phyloP scores from a whole-genome alignment of 441 rosid genomes.

The Daphne laureola region DNA sequence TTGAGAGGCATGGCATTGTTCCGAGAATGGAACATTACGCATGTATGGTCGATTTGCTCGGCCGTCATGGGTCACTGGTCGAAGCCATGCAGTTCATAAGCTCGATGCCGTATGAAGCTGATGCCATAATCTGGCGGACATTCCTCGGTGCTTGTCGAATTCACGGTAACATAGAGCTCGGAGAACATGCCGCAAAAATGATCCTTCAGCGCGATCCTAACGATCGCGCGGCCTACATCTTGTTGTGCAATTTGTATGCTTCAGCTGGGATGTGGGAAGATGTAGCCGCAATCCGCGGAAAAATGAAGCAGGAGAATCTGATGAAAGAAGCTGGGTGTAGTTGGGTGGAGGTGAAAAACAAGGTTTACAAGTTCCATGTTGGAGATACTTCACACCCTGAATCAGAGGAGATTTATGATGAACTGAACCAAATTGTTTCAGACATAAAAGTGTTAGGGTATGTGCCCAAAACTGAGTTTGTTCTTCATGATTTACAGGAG shows the following conservation, averaged over 20 bases:
- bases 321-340: constrained; percentile 65
- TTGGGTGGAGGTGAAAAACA: constrained; percentile 58
- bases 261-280: constrained; percentile 49
- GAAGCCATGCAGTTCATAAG: constrained; percentile 45
- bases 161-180: constrained; percentile 39
- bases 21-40: constrained; percentile 61
- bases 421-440: constrained; percentile 27
- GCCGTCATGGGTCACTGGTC: constrained; percentile 40
- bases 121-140: constrained; percentile 48
- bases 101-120: constrained; percentile 37
- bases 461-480: constrained; percentile 47
- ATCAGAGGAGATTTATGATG: constrained; percentile 25
- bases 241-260: constrained; percentile 51
- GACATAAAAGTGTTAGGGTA: constrained; percentile 43
- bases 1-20: constrained; percentile 31
- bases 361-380: constrained; percentile 43
- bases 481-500: constrained; percentile 53
- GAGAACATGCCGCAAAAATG: constrained; percentile 42
- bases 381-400: constrained; percentile 47
- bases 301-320: constrained; percentile 47
- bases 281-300: constrained; percentile 37
- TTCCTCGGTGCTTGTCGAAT: constrained; percentile 61
- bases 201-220: constrained; percentile 38
- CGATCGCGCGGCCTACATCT: constrained; percentile 52
- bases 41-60: constrained; percentile 64